Base-by-base conservation (phyloP, 1,284 basidiomycete species). In the Microbotryum violaceum region DNA sequence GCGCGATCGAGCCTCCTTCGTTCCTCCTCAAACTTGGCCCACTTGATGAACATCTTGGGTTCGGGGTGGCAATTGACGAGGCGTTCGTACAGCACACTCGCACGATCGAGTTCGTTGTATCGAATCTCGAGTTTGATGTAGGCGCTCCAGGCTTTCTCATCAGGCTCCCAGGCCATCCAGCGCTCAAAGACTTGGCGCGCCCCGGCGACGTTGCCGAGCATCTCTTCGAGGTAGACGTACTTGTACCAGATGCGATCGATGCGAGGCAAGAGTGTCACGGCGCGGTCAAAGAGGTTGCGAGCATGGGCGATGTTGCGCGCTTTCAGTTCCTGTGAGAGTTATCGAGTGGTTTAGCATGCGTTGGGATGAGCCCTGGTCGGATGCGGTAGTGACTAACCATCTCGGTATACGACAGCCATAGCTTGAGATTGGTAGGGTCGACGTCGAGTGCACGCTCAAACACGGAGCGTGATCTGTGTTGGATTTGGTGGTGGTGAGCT, bases 161-260 rank as follows among this genome's bases (percentile, higher is more conserved):
- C 91, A 0, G 96, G 96, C 75, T 98, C 92, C 96, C 96, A 98
- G 67, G 88, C 83, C 91, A 98, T 96, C 94, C 94, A 98, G 53
- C 94, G 83, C 77, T 99, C 96, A 72, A 98, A 98, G 61, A 98
- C 89, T 75, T 97, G 93, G 12, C 94, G 85, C 1, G 93, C 92
- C 33, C 94, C 94, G 1, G 90, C 83, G 45, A 98, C 85, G 73
- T 99, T 98, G 72, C 94, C 89, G 16, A 99, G 82, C 4, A 99
- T 82, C 76, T 99, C 94, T 75, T 99, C 94, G 58, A 98, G 83
- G 77, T 97, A 97, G 58, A 98, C 94, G 57, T 70, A 65, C 44
- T 62, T 59, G 64, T 67, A 70, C 65, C 63, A 67, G 48, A 75
- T 72, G 60, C 73, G 72, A 70, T 99, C 93, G 57, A 98, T 85